Percentiles rank a stretch among this genome's conserved stretches.
phyloP scores from a whole-genome alignment of 2,329 filamentous ascomycete species.

The Cercospora sp. region DNA sequence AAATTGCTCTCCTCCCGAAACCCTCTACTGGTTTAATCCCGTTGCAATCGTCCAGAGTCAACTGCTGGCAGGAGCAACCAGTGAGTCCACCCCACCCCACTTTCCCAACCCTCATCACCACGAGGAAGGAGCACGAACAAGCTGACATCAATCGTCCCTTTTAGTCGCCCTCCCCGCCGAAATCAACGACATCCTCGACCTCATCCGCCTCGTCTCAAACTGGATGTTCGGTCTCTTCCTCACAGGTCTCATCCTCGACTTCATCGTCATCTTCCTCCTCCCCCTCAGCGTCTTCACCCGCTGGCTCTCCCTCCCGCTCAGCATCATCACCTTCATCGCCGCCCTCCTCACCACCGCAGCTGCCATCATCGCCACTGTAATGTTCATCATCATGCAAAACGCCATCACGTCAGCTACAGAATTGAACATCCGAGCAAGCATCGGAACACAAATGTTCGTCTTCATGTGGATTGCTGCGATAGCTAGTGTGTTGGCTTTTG shows the following conservation, averaged over 20 bases:
- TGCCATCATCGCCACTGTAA: conserved; percentile 74
- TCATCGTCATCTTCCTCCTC: conserved; percentile 68
- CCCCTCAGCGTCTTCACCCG: conserved; percentile 56
- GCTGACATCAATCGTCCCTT: conserved; percentile 27
- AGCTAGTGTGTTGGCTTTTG: conserved; percentile 67
- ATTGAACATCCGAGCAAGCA: conserved; percentile 65
- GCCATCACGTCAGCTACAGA: conserved; percentile 69
- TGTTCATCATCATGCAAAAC: conserved; percentile 78
- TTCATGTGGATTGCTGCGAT: conserved; percentile 86
- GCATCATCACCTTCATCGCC: conserved; percentile 66
- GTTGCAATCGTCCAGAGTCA: conserved; percentile 78
- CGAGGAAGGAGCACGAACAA: conserved; percentile 1
- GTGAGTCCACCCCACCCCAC: conserved; percentile 46
- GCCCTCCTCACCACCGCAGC: conserved; percentile 69
- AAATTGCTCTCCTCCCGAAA: conserved; percentile 67
- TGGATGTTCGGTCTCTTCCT: conserved; percentile 92
- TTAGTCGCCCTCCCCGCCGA: conserved; percentile 73
- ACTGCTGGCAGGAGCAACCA: conserved; percentile 77
- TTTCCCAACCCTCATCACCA: not conserved
- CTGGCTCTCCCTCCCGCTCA: conserved; percentile 65
- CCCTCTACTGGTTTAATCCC: conserved; percentile 88
- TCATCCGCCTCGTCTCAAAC: conserved; percentile 73
- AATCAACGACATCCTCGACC: conserved; percentile 69
- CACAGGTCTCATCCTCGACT: conserved; percentile 66
- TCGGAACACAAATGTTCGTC: conserved; percentile 70